phyloP scores from a whole-genome alignment of 805 yeast species.

The Saccharomycopsis fodiens region DNA sequence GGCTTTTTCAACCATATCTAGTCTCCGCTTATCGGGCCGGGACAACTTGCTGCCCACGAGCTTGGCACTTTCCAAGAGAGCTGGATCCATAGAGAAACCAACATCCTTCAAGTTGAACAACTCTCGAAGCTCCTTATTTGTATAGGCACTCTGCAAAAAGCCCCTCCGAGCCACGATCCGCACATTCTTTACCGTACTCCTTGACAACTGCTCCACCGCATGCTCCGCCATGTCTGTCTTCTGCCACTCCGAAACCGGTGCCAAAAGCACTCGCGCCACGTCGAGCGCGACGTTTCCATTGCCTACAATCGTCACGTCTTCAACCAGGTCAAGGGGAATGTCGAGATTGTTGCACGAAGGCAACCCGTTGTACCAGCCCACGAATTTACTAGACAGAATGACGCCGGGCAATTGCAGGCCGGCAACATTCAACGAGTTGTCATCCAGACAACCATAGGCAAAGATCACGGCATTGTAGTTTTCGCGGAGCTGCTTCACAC shows the following conservation, averaged over 20 bases:
- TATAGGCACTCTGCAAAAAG: slow-evolving; percentile 74
- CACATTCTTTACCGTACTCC: slow-evolving; percentile 53
- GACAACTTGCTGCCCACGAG: slow-evolving; percentile 28
- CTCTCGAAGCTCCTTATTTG: slow-evolving; percentile 89
- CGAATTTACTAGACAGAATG: slow-evolving; percentile 75
- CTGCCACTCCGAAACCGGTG: slow-evolving; percentile 40
- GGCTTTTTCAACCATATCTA: slow-evolving; percentile 39
- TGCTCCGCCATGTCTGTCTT: slow-evolving; percentile 63
- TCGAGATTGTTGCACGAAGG: slow-evolving; percentile 47
- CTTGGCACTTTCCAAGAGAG: slow-evolving; percentile 29
- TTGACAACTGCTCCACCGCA: slow-evolving; percentile 48
- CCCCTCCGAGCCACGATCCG: slow-evolving; percentile 84
- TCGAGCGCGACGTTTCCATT: slow-evolving; percentile 96
- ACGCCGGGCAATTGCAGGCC: slow-evolving; percentile 58
- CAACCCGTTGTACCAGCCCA: slow-evolving; percentile 94
- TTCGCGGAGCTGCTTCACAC: slow-evolving; percentile 39
- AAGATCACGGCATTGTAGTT: slow-evolving; percentile 68
- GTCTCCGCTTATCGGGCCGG: slow-evolving; percentile 56
- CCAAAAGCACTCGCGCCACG: slow-evolving; percentile 67
- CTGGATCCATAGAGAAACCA: slow-evolving; percentile 36
- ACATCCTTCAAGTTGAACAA: slow-evolving; percentile 55
- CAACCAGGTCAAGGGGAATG: slow-evolving; percentile 55
- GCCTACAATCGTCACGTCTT: slow-evolving; percentile 77
- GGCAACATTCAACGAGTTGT: slow-evolving; percentile 41
- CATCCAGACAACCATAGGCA: slow-evolving; percentile 76